Evolutionary conservation across 495 filamentous ascomycete species (phyloP).

Genomic region (Trichoderma asperelloides): DNA sequence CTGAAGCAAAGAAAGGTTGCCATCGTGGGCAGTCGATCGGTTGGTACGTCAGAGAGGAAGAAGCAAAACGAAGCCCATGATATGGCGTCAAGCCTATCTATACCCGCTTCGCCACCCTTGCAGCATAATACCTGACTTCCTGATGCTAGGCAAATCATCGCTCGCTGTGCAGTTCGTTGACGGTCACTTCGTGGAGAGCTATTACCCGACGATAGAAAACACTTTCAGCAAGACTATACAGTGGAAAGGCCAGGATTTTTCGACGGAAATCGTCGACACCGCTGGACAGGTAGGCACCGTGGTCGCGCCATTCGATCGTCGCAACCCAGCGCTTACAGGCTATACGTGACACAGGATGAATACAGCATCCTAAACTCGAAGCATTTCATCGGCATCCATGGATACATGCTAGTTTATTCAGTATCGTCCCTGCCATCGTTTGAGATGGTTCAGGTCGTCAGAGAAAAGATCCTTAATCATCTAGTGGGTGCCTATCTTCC

Average conservation of each 20-base stretch:
- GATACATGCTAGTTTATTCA: constrained; percentile 97
- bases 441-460: constrained; percentile 90
- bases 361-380: constrained; percentile 97
- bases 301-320: constrained; percentile 19
- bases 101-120: constrained; percentile 12
- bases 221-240: constrained; percentile 94
- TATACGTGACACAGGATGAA: constrained; percentile 62
- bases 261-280: constrained; percentile 97
- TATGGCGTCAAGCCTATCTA: not conserved
- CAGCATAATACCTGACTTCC: constrained; percentile 10
- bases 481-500: constrained; percentile 48
- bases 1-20: constrained; percentile 97
- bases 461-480: constrained; percentile 96
- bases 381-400: constrained; percentile 98
- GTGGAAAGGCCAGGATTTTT: constrained; percentile 83
- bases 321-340: not conserved
- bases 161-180: constrained; percentile 97
- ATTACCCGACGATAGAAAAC: constrained; percentile 99
- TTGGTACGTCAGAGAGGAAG: constrained; percentile 59
- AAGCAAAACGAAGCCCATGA: constrained; percentile 8
- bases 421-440: constrained; percentile 88
- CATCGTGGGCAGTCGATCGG: constrained; percentile 93
- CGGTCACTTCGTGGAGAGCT: constrained; percentile 95
- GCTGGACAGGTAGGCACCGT: constrained; percentile 69
- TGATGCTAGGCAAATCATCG: constrained; percentile 77